Evolutionary conservation across 768 basidiomycete genomes (phyloP), one percentile per base, ranked within the genome.

Genomic region (Boletus patriciae): DNA sequence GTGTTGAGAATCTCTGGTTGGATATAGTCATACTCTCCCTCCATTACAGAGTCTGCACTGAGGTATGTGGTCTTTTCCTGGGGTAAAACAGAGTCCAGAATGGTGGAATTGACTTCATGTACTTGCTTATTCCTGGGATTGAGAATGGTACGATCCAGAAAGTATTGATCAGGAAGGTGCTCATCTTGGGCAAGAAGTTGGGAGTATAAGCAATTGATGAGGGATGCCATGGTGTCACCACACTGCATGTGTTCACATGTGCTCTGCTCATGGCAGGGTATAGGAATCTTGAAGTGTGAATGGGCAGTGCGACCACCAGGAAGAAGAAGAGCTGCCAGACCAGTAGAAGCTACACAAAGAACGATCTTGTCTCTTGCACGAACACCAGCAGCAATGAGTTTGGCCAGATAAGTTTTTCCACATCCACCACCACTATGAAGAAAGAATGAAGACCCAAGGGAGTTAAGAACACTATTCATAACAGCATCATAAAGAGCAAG

Each of bases 1-100:
- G 29, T 29, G 9, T 29, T 29, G 29, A 29, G 9, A 29, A 29
- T 29, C 54, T 82, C 80, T 6, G 68, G 55, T 15, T 75, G 70
- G 36, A 68, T 62, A 31, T 67, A 53, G 1, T 70, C 47, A 42
- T 70, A 69, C 21, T 58, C 45, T 29, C 61, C 65, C 5, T 67
- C 61, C 9, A 61, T 50, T 1, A 75, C 59, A n/a, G 66, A 55
- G 50, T 76, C 70, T 46, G 70, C 66, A 65, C 72, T 73, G 44
- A 54, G 40, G 31, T 63, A 72, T 0, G 55, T 59, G 1, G 53
- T 37, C 18, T 53, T 48, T 1, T 73, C 58, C 18, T 72, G 71
- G 11, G 54, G 46, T 51, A 48, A 27, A 46, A 73, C 60, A 18
- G 42, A 46, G 12, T 58, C 23, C 4, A 74, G 58, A 18, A 75